Base-by-base conservation (phyloP, 2,329 filamentous ascomycete genomes). In the Clonostachys rosea region DNA sequence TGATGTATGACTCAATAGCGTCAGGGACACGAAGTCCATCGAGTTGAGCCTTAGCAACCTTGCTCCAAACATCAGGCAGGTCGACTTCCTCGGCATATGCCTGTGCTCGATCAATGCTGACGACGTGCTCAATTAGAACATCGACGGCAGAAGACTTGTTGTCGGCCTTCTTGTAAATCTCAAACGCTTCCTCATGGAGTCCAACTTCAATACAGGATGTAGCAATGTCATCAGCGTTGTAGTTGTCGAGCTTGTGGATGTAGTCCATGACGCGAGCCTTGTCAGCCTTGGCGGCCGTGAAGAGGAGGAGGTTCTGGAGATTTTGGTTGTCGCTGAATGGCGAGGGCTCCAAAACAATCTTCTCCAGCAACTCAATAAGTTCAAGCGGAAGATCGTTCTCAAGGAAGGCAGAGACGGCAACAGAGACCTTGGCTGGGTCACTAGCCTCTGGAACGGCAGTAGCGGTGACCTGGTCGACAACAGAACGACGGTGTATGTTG, bases 311-410 rank as follows among this genome's bases (percentile, higher is more conserved):
- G 68, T 99, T 99, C 70, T 99, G 95, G 49, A 99, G 77, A 65
- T 89, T 96, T 61, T 90, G 83, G 69, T 99, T 99, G 71, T 99
- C 95, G 59, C 90, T 96, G 77, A 99, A 99, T 6, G 89, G 89
- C 5, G 92, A 95, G n/a, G 94, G 95, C 75, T 99, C 94, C n/a
- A 99, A 76, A 34, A 99, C 92, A 56, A 99, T 99, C 83, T 97
- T 99, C 77, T 99, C 95, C 16, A 99, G 80, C 36, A 99, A 82
- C 68, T 99, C 95, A 59, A 99, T 97, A 45, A 99, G 80, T 74
- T 99, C 94, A 5, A 86, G 84, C 9, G 94, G 94, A 55, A 99
- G 78, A 61, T 99, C 94, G 48, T 88, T 89, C 55, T 87, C 84
- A 46, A 99, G 83, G 76, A 99, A 95, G 40, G 91, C 86, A 59